Conservation (phyloP, 352 stramenopile species). For the Phytophthora rubi region DNA sequence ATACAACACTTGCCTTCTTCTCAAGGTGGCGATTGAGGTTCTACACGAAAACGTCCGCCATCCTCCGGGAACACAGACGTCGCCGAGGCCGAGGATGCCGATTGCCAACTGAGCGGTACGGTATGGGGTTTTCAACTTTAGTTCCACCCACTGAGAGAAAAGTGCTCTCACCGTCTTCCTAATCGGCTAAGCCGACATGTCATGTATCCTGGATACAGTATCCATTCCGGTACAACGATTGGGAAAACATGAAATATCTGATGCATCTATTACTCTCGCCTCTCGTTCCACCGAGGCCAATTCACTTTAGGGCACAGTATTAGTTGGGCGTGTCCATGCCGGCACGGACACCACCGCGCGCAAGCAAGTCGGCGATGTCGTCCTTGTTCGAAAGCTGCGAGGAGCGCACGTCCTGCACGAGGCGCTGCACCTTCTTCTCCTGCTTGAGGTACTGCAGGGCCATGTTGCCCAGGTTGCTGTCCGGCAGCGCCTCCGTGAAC, state of each 20-base stretch:
- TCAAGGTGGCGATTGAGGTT: no score
- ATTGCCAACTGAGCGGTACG: no score
- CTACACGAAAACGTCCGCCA: no score
- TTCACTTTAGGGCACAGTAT: constrained; percentile 1
- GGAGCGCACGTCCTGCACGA: constrained; percentile 75
- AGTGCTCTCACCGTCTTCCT: no score
- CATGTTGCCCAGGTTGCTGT: constrained; percentile 91
- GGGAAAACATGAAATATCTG: not conserved
- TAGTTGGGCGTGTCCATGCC: constrained; percentile 62
- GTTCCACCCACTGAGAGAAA: no score
- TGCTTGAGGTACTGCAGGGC: constrained; percentile 95
- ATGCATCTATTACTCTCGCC: constrained; percentile 7
- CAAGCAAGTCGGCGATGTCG: constrained; percentile 78
- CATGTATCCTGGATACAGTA: no score
- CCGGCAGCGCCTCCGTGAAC: constrained; percentile 94
- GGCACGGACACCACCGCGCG: constrained; percentile 77
- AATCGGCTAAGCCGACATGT: no score
- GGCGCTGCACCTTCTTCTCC: constrained; percentile 92
- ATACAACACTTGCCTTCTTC: no score
- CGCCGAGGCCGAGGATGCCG: no score
- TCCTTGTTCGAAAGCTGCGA: constrained; percentile 61
- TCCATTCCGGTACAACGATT: no score
- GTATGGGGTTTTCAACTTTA: no score
- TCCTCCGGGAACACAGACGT: no score
- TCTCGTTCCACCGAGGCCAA: not conserved